phyloP scores from a whole-genome alignment of 2,329 filamentous ascomycete genomes.

The Bipolaris sorokiniana region DNA sequence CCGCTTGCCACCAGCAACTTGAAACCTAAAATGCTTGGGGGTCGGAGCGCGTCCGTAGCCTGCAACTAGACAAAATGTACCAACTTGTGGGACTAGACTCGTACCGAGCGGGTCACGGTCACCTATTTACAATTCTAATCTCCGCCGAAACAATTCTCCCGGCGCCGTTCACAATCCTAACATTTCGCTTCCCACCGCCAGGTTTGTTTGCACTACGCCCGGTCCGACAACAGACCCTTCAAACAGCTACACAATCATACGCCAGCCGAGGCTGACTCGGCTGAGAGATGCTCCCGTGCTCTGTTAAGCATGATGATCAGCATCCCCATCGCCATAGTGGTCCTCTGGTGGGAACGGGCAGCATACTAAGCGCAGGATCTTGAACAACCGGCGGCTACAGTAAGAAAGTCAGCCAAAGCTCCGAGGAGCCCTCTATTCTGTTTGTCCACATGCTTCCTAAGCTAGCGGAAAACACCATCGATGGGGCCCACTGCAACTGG shows the following conservation, averaged over 20 bases:
- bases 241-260: not conserved
- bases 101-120: conserved; percentile 19
- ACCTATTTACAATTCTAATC: conserved; percentile 17
- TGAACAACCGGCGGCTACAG: conserved; percentile 16
- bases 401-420: conserved; percentile 1
- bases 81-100: conserved; percentile 7
- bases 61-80: conserved; percentile 6
- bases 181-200: conserved; percentile 20
- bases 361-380: conserved; percentile 1
- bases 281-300: conserved; percentile 20
- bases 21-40: conserved; percentile 11
- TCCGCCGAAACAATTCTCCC: conserved; percentile 29
- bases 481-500: conserved; percentile 7
- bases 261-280: conserved; percentile 21
- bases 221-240: conserved; percentile 16
- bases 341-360: conserved; percentile 1
- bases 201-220: conserved; percentile 10
- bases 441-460: conserved; percentile 13
- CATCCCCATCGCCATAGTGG: not conserved
- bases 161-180: conserved; percentile 15
- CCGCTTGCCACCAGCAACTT: conserved; percentile 1
- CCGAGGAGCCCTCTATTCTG: conserved; percentile 10
- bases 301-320: conserved; percentile 1
- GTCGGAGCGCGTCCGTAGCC: conserved; percentile 6
- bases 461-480: conserved; percentile 13